phyloP scores from a whole-genome alignment of 495 filamentous ascomycete genomes.

The Jackrogersella minutella region DNA sequence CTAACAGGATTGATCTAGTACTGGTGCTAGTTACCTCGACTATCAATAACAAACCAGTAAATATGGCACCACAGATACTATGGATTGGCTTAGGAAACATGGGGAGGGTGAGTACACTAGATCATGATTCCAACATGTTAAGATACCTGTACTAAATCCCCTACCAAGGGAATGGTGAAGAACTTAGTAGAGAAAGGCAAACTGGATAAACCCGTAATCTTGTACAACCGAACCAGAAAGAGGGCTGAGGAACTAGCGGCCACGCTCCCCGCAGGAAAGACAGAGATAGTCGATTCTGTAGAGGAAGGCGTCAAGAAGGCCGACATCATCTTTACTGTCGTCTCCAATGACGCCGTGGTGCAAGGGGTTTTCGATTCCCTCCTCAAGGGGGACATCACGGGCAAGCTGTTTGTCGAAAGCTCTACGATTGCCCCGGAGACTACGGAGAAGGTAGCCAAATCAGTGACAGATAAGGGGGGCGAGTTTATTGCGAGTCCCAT shows the following conservation, averaged over 20 bases:
- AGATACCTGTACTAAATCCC: constrained; percentile 20
- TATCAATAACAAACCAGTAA: constrained; percentile 8
- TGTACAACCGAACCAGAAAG: constrained; percentile 80
- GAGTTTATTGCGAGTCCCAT: constrained; percentile 82
- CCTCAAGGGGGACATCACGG: constrained; percentile 64
- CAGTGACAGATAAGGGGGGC: constrained; percentile 64
- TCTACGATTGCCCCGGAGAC: constrained; percentile 90
- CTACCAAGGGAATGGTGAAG: constrained; percentile 77
- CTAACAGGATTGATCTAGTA: no score
- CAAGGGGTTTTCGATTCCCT: constrained; percentile 61
- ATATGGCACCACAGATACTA: constrained; percentile 70
- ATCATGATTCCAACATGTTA: neutral
- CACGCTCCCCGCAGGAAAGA: constrained; percentile 63
- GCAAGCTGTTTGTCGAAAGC: constrained; percentile 83
- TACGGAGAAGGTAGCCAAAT: constrained; percentile 67
- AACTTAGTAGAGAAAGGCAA: constrained; percentile 82
- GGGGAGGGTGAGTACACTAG: constrained; percentile 70
- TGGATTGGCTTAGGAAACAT: constrained; percentile 95
- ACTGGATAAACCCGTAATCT: constrained; percentile 70
- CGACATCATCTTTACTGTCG: constrained; percentile 84
- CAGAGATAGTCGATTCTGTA: constrained; percentile 66
- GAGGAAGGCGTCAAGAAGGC: constrained; percentile 70
- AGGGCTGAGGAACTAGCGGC: constrained; percentile 64
- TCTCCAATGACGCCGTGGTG: constrained; percentile 81
- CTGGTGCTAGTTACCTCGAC: neutral